phyloP scores from a whole-genome alignment of 768 basidiomycete species.

The Sporobolomyces pararoseus region DNA sequence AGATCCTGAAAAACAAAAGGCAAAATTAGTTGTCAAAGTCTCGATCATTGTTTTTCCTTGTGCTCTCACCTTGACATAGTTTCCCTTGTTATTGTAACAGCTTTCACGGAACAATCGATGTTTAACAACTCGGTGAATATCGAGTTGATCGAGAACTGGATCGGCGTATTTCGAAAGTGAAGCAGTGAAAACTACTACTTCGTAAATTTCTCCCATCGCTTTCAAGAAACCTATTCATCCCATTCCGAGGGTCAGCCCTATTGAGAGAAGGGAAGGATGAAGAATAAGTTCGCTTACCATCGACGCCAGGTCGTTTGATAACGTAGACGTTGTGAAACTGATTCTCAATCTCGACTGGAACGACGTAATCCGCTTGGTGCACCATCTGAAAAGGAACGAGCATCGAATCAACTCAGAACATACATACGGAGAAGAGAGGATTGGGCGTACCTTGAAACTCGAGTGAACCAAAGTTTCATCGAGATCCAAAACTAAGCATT shows the following conservation, averaged over 20 bases:
- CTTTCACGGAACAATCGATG: conserved; percentile 96
- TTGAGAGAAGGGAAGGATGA: background rate
- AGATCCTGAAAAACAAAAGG: conserved; percentile 63
- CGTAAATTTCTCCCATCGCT: conserved; percentile 98
- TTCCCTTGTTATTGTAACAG: conserved; percentile 98
- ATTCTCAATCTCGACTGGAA: conserved; percentile 97
- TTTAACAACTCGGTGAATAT: conserved; percentile 82
- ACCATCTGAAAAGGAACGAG: conserved; percentile 62
- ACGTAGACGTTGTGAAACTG: conserved; percentile 99
- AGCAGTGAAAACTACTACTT: conserved; percentile 96
- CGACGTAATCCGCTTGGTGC: conserved; percentile 90
- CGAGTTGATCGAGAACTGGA: conserved; percentile 94
- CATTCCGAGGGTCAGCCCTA: background rate
- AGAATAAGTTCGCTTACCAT: conserved; percentile 52
- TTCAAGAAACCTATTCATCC: conserved; percentile 68
- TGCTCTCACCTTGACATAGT: conserved; percentile 93
- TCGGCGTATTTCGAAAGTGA: conserved; percentile 99
- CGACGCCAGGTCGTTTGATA: conserved; percentile 96
- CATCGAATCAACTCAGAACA: conserved; percentile 2
- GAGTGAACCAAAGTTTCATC: conserved; percentile 97
- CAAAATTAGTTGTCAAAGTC: no score
- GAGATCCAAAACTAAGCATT: conserved; percentile 92
- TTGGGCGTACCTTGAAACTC: conserved; percentile 80
- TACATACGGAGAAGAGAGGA: conserved; percentile 3
- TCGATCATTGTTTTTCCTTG: no score